Conservation (phyloP, 345 rosid species). For the Lumnitzera racemosa region DNA sequence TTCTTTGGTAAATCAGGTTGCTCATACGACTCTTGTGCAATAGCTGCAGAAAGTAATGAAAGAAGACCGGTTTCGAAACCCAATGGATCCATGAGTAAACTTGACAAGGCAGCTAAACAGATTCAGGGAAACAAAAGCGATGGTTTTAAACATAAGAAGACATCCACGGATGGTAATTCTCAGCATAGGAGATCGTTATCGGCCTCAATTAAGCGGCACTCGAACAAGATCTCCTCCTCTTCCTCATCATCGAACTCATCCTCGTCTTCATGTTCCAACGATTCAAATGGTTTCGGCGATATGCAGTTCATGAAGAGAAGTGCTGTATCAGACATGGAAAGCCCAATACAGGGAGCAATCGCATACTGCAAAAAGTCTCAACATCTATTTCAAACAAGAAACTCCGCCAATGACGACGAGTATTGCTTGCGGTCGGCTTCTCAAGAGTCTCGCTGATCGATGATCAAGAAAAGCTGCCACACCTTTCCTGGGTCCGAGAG, state of each 20-base stretch:
- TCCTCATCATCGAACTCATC: conserved; percentile 16
- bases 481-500: too few species aligned
- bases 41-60: conserved; percentile 22
- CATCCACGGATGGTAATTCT: conserved; percentile 16
- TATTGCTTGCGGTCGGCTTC: background rate
- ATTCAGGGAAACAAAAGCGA: conserved; percentile 21
- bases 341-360: conserved; percentile 85
- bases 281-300: background rate
- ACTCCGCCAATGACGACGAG: background rate
- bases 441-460: background rate
- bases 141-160: conserved; percentile 14
- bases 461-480: background rate
- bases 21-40: conserved; percentile 51
- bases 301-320: conserved; percentile 9
- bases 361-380: conserved; percentile 67
- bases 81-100: conserved; percentile 17
- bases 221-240: conserved; percentile 27
- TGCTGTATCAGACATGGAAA: conserved; percentile 48
- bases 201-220: conserved; percentile 37
- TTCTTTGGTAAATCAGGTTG: conserved; percentile 62
- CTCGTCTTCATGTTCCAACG: background rate
- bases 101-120: conserved; percentile 26
- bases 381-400: background rate
- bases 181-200: conserved; percentile 63
- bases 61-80: background rate